These are phyloP conservation scores for Suillus subalutaceus DNA, from an alignment of 768 basidiomycete genomes.

Conservation along the genomic window DNA sequence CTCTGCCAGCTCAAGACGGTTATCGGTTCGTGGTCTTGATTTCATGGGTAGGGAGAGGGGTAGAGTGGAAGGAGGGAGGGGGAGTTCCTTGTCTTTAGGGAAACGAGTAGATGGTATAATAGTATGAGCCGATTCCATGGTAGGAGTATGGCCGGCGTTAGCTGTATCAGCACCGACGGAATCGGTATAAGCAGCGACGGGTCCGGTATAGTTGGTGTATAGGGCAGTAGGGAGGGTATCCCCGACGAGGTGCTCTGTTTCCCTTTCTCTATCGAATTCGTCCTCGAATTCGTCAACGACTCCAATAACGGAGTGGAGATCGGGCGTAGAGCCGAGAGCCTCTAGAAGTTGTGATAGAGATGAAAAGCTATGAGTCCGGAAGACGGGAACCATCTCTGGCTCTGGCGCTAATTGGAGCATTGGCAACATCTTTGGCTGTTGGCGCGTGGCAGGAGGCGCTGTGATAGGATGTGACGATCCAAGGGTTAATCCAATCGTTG, in stretches of 20 bases:
- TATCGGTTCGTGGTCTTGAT: constrained; percentile 24
- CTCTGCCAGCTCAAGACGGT: constrained; percentile 22
- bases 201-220: neutral
- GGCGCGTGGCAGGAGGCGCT: constrained; percentile 11
- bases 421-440: constrained; percentile 11
- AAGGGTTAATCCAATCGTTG: constrained; percentile 33
- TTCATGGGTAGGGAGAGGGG: constrained; percentile 6
- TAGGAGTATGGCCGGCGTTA: constrained; percentile 7
- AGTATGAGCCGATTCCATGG: constrained; percentile 4
- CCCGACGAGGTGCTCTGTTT: neutral
- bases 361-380: constrained; percentile 35
- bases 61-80: constrained; percentile 26
- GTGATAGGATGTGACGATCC: constrained; percentile 15
- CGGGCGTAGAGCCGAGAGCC: constrained; percentile 31
- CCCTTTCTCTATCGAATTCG: constrained; percentile 8
- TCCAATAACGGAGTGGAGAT: constrained; percentile 13
- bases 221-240: neutral
- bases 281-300: constrained; percentile 8
- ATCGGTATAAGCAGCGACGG: constrained; percentile 8
- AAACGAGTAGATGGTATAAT: constrained; percentile 4
- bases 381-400: constrained; percentile 28
- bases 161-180: constrained; percentile 1
- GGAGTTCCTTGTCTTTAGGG: constrained; percentile 32
- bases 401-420: constrained; percentile 15
- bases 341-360: constrained; percentile 35